Conservation (phyloP, 1,284 basidiomycete genomes). For the Pseudozyma hubeiensis region DNA sequence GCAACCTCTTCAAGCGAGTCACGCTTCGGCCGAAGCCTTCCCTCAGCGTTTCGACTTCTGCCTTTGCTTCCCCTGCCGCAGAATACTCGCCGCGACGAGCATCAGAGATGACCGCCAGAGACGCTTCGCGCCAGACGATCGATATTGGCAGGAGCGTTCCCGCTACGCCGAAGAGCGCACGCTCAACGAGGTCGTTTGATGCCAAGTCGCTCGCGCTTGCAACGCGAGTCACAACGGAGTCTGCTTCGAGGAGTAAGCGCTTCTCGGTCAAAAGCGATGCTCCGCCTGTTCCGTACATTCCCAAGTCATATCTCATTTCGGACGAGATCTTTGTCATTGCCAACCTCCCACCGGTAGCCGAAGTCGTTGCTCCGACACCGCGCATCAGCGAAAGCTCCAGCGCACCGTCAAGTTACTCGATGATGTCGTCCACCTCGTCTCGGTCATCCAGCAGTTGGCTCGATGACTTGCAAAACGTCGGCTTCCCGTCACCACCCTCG, state of each 20-base stretch:
- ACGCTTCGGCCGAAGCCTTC: conserved; percentile 14
- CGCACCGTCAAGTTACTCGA: conserved; percentile 1
- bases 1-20: conserved; percentile 21
- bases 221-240: conserved; percentile 1
- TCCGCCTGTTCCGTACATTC: conserved; percentile 19
- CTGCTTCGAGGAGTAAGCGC: background rate
- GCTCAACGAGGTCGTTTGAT: conserved; percentile 6
- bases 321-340: conserved; percentile 34
- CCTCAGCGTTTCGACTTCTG: background rate
- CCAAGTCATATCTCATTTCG: conserved; percentile 17
- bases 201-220: background rate
- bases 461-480: conserved; percentile 2
- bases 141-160: conserved; percentile 7
- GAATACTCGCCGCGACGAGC: conserved; percentile 14
- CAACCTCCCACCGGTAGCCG: background rate
- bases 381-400: conserved; percentile 16
- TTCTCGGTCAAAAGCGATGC: background rate
- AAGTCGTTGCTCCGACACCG: background rate
- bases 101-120: conserved; percentile 18
- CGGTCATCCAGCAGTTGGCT: conserved; percentile 21
- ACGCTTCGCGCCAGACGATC: background rate
- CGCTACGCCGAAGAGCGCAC: background rate
- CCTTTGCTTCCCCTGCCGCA: conserved; percentile 7
- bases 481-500: background rate
- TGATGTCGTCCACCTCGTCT: background rate